Evolutionary conservation across 352 stramenopile species (phyloP).

Genomic region (Phytophthora boehmeriae): DNA sequence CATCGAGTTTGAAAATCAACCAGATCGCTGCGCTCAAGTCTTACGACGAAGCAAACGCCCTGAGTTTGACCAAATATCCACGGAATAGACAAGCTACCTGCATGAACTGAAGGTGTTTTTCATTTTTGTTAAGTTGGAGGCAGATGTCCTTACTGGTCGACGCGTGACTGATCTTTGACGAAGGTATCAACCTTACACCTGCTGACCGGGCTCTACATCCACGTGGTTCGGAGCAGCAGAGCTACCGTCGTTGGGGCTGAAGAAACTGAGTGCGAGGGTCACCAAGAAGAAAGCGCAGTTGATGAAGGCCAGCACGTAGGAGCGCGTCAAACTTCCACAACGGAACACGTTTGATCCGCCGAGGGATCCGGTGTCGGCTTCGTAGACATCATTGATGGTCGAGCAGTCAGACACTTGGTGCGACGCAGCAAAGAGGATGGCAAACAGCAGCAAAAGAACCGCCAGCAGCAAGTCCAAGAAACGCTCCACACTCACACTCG

Average conservation of each 20-base stretch:
- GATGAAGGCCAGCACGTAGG: conserved; percentile 45
- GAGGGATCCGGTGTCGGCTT: conserved; percentile 21
- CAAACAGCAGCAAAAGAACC: conserved; percentile 40
- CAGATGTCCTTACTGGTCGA: too few relatives aligned
- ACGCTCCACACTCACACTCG: conserved; percentile 34
- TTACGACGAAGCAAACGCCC: too few relatives aligned
- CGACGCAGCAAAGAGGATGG: conserved; percentile 42
- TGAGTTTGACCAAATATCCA: too few relatives aligned
- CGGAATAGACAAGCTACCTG: too few relatives aligned
- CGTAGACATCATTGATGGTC: conserved; percentile 39
- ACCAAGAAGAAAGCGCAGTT: conserved; percentile 38
- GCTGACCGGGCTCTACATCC: conserved; percentile 26
- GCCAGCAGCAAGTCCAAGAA: conserved; percentile 40
- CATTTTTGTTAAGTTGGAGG: too few relatives aligned
- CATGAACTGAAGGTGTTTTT: too few relatives aligned
- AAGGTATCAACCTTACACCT: too few relatives aligned
- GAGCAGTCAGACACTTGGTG: conserved; percentile 41
- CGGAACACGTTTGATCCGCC: conserved; percentile 39
- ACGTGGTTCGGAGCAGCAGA: conserved; percentile 17
- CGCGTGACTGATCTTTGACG: too few relatives aligned
- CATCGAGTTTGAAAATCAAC: too few relatives aligned
- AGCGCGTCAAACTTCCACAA: conserved; percentile 43
- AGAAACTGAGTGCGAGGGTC: conserved; percentile 35
- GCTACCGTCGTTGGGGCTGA: conserved; percentile 12
- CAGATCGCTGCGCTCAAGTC: too few relatives aligned